Conservation (phyloP, 2,329 filamentous ascomycete species). For the Arachnopeziza araneosa region DNA sequence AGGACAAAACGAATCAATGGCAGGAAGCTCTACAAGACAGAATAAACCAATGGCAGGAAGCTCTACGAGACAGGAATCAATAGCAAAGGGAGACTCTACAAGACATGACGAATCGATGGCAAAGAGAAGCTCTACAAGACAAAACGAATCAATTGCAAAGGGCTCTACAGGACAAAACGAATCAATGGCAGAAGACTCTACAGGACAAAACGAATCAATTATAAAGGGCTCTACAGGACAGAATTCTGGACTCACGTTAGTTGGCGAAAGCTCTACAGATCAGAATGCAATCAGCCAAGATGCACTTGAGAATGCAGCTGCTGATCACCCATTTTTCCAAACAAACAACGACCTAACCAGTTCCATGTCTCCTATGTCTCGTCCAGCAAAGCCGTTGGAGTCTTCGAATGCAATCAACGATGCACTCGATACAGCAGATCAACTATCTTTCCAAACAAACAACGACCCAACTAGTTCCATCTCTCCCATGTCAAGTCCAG, state of each 20-base stretch:
- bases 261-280: neutral
- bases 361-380: conserved; percentile 8
- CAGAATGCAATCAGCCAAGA: neutral
- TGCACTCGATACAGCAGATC: no score
- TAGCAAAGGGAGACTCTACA: conserved; percentile 15
- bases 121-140: conserved; percentile 6
- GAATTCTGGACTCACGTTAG: neutral
- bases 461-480: neutral
- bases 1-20: no score
- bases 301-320: neutral
- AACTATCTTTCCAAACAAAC: neutral
- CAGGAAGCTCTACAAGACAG: no score
- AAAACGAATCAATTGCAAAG: no score
- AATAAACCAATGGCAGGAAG: no score
- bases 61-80: no score
- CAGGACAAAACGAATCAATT: no score
- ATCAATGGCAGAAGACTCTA: no score
- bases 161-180: no score
- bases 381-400: conserved; percentile 17
- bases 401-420: neutral
- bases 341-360: neutral
- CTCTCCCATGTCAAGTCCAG: conserved; percentile 13
- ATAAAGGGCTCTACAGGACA: no score
- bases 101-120: no score
- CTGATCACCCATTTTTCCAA: neutral